A percentile compares a stretch with the other conserved stretches of the same genome.
These are phyloP conservation scores for Pseudozyma sp. DNA, from an alignment of 1,284 basidiomycete genomes.

Conservation along the genomic window DNA sequence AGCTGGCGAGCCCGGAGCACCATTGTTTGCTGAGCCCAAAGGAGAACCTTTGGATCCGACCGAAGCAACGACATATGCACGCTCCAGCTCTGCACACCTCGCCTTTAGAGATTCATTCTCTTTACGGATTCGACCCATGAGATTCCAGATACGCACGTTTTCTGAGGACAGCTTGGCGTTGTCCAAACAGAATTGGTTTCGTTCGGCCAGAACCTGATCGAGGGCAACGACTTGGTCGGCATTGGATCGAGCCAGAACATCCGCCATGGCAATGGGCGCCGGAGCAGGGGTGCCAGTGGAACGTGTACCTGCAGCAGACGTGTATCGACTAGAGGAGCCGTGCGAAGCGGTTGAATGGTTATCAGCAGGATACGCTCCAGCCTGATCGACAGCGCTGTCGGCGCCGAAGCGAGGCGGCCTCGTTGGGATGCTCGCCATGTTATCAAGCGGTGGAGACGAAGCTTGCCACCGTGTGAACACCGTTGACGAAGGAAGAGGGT, in stretches of 20 bases:
- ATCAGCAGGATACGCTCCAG: slow-evolving; percentile 17
- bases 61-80: slow-evolving; percentile 16
- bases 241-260: slow-evolving; percentile 49
- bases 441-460: background rate
- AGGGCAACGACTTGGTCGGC: slow-evolving; percentile 52
- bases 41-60: slow-evolving; percentile 24
- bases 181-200: slow-evolving; percentile 58
- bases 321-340: slow-evolving; percentile 39
- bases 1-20: slow-evolving; percentile 37
- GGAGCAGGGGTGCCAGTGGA: slow-evolving; percentile 31
- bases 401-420: slow-evolving; percentile 45
- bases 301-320: slow-evolving; percentile 33
- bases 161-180: slow-evolving; percentile 59
- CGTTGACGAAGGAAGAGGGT: too few relatives aligned
- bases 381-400: slow-evolving; percentile 28
- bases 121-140: slow-evolving; percentile 60
- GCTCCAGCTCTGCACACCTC: slow-evolving; percentile 36
- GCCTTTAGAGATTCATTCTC: slow-evolving; percentile 63
- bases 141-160: slow-evolving; percentile 63
- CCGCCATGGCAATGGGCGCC: slow-evolving; percentile 52
- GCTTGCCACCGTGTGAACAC: background rate
- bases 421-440: slow-evolving; percentile 37
- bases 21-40: slow-evolving; percentile 14
- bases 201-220: slow-evolving; percentile 59
- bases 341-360: slow-evolving; percentile 42